Base-by-base conservation (phyloP, 495 filamentous ascomycete genomes). In the Penicillium ochrochloron region DNA sequence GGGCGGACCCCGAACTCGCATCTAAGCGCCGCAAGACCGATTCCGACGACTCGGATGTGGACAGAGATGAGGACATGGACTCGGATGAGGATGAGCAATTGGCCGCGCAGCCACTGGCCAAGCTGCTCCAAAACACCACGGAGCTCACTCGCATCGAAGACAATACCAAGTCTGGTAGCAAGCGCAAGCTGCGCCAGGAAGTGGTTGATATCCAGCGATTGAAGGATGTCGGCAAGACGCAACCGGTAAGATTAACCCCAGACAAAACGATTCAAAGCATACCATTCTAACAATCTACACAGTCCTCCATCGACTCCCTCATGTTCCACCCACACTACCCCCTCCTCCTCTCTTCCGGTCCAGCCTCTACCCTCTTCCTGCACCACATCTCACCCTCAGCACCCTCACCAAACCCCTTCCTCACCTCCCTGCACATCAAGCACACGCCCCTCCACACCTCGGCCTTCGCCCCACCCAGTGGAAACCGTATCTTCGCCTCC, bases 281-380 rank as follows among this genome's bases (percentile, higher is more conserved):
- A n/a, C n/a, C n/a, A 33, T 41, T 31, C 62, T 71, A 68, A 69
- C 44, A 44, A 53, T 27, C n/a, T 57, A 44, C n/a, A 66, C 75
- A 90, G 80, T 96, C 92, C 17, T 85, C 91, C 15, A 86, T 97
- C 70, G 89, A 88, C 25, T 92, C 92, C 19, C 88, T 99, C 41
- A 83, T 83, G 15, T 97, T 97, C 84, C 95, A 99, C 79, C 94
- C 94, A 34, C 80, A 84, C 58, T 88, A 92, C 67, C 92, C 95
- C 3, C 87, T 99, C 37, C 83, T 99, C 37, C 88, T 99, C 65
- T 95, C 93, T 57, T 92, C 93, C 35, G 94, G 93, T 29, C 88
- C 88, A 33, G 89, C 93, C 51, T 91, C 91, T 34, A 90, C 93
- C 15, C 83, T 98, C 62, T 93, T 88, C 74, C 83, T 99, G 31